phyloP scores from a whole-genome alignment of 1,284 basidiomycete genomes.

The Malassezia slooffiae region DNA sequence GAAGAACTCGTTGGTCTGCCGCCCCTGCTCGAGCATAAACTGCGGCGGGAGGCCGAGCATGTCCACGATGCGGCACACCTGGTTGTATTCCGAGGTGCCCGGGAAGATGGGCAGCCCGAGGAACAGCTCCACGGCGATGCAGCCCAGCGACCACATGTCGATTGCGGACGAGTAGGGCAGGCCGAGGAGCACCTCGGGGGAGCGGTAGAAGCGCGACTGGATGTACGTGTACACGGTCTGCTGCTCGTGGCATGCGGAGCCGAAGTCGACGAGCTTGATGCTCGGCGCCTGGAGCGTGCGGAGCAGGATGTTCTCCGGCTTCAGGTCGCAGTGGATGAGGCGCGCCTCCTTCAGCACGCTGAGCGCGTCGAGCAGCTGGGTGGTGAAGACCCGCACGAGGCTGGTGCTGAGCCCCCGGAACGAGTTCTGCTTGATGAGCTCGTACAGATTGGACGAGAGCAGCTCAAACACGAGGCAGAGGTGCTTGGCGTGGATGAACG shows the following conservation, averaged over 20 bases:
- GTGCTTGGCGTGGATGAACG: slow-evolving; percentile 92
- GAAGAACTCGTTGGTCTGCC: slow-evolving; percentile 91
- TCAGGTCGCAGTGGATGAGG: slow-evolving; percentile 94
- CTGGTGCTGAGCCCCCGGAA: slow-evolving; percentile 94
- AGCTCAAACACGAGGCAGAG: slow-evolving; percentile 96
- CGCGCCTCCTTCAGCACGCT: slow-evolving; percentile 86
- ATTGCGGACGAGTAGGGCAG: slow-evolving; percentile 87
- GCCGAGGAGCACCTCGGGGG: slow-evolving; percentile 89
- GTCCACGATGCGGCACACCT: slow-evolving; percentile 87
- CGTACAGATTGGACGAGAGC: slow-evolving; percentile 92
- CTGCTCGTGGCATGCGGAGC: slow-evolving; percentile 93
- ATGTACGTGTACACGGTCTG: slow-evolving; percentile 99
- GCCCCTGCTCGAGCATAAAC: slow-evolving; percentile 90
- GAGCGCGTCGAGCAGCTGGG: slow-evolving; percentile 83
- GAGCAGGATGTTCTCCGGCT: slow-evolving; percentile 52
- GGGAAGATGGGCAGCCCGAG: slow-evolving; percentile 90
- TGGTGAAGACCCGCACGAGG: slow-evolving; percentile 94
- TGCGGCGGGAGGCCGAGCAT: slow-evolving; percentile 88
- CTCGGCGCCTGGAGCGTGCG: slow-evolving; percentile 82
- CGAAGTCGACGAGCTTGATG: slow-evolving; percentile 99
- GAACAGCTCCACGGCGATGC: slow-evolving; percentile 96
- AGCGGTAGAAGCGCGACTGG: slow-evolving; percentile 95
- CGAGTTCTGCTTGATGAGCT: slow-evolving; percentile 99
- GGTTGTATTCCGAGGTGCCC: slow-evolving; percentile 97
- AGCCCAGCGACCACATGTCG: slow-evolving; percentile 90